Base-by-base conservation (phyloP, 176 grass and related monocot genomes). In the Hordeum marinum region DNA sequence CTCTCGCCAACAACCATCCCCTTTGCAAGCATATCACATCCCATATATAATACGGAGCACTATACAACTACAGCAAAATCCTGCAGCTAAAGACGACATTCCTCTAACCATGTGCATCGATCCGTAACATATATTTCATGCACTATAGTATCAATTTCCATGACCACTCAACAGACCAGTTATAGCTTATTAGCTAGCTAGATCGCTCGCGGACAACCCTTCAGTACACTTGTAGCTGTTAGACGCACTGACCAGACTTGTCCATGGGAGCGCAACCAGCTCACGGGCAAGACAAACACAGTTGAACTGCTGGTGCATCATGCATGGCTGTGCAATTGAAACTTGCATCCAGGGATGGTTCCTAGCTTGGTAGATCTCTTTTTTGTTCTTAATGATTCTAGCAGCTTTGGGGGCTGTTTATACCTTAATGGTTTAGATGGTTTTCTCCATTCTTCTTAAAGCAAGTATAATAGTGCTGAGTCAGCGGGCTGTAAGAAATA, bases 61-160 rank as follows among this genome's bases (percentile, higher is more conserved):
- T 4, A 55, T 59, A 43, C 6, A 73, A 21, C 50, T 24, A 55
- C 3, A 87, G 46, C 46, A 58, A 58, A 80, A 87, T 76, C 36
- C 26, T 82, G 71, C 72, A 87, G 79, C 69, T 81, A 78, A 68
- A 82, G 35, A 82, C 62, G 46, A 87, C 70, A 87, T 87, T 87
- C 85, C 71, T 82, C 61, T 69, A 76, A 87, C 79, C 70, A 87
- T 87, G 85, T 86, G 85, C 78, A 75, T 43, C 36, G 13, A 61
- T 63, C 42, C 41, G 43, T 74, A 62, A 18, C 48, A 50, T 52
- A 52, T 75, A 6, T 75, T 52, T 32, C 24, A 31, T 66, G 31
- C 18, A 77, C 24, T 37, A 77, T 4, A 72, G 54, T 75, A 81
- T 21, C 64, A 76, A 76, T 87, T 76, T 82, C 11, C 71, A 77